Percentiles rank a stretch among this genome's conserved stretches.
Conservation (phyloP, 2,329 filamentous ascomycete genomes). For the Metarhizium album region DNA sequence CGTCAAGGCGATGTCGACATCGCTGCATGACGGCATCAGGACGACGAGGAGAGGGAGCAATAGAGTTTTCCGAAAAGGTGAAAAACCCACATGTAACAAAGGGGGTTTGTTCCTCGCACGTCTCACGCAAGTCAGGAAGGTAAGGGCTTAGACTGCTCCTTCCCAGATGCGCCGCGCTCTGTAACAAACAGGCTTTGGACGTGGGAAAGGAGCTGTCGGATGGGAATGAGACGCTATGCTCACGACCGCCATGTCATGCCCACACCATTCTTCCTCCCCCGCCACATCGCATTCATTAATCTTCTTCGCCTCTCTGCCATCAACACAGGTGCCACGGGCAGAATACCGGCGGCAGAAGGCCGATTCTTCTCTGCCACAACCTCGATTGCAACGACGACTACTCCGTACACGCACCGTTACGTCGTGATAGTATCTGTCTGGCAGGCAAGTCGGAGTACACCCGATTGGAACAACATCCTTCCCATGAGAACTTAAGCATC, state of each 20-base stretch:
- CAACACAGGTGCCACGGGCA: no score
- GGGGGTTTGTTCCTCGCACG: background rate
- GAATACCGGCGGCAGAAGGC: no score
- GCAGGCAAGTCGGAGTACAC: background rate
- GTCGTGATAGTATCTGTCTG: background rate
- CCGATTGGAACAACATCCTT: conserved; percentile 1
- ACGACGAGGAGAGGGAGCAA: background rate
- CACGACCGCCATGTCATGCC: background rate
- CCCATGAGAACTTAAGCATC: background rate
- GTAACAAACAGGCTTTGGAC: background rate
- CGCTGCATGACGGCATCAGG: background rate
- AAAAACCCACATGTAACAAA: background rate
- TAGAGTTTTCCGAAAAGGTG: background rate
- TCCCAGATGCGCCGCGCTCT: background rate
- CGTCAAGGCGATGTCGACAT: conserved; percentile 8
- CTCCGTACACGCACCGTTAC: no score
- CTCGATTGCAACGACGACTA: no score
- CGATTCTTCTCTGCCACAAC: no score
- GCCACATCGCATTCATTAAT: no score
- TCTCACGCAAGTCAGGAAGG: background rate
- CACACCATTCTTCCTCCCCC: background rate
- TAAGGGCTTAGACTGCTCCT: background rate
- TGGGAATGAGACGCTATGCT: no score
- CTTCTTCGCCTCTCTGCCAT: no score
- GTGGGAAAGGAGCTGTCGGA: background rate